Base-by-base conservation (phyloP, 176 grass and related monocot species). In the Hyparrhenia diplandra region DNA sequence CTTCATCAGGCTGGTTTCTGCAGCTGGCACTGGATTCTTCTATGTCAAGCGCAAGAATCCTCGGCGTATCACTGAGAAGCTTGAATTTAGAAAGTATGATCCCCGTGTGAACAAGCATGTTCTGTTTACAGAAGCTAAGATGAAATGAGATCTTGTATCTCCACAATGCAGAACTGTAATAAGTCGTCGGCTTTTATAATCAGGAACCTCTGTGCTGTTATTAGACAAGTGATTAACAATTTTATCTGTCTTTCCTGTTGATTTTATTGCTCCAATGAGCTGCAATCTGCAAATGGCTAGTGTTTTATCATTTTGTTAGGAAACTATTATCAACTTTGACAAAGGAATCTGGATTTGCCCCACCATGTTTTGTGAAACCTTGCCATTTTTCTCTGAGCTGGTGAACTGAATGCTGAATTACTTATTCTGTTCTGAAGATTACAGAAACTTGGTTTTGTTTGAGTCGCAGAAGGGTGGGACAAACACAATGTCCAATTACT, bases 11-110 rank as follows among this genome's bases (percentile, higher is more conserved):
- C 45, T 79, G 42, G 77, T 79, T 52, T 79, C 77, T 52, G 77
- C 77, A 79, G 77, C 77, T 67, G 77, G 77, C 8, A 79, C 77
- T 18, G 77, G 77, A 1, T 79, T 79, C 30, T 79, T 79, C 64
- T 79, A 79, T 27, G 77, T 79, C 7, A 79, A 79, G 31, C 77
- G 77, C 63, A 80, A 80, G 77, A 80, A 80, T 16, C 77, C 77
- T 80, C 77, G 64, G 13, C 77, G 77, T 21, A 80, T 80, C 64
- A 68, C 77, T 39, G 64, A 80, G 77, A 80, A 80, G 64, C 77
- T 80, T 39, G 77, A 80, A 36, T 80, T 80, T 54, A 80, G 63
- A 46, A 80, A 80, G 77, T 80, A 54, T 0, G 77, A 80, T 39
- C 77, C 77, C 45, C 77, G 77, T 37, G 77, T 80, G 12, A 68